Evolutionary conservation across 441 rosid genomes (phyloP).

Genomic region (Syzygium malaccense): DNA sequence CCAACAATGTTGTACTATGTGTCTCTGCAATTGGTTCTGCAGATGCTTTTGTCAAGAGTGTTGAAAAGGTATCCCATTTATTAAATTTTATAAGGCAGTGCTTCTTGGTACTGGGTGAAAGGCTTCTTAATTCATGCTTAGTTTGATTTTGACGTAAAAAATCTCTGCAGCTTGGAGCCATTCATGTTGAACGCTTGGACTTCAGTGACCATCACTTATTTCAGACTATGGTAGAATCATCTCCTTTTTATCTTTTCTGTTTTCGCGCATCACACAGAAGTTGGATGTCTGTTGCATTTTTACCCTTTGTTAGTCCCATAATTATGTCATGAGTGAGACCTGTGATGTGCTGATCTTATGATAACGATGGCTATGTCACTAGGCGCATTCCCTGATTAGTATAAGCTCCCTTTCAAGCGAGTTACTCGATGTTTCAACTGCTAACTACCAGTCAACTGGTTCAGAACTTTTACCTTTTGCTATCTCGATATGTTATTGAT

Average conservation of each 20-base stretch:
- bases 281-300: not conserved
- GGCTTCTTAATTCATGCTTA: not conserved
- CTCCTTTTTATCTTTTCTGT: not conserved
- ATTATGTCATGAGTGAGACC: not conserved
- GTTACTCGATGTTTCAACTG: not conserved
- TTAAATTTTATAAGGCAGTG: not conserved
- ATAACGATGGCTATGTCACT: not conserved
- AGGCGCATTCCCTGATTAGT: not conserved
- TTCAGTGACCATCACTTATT: constrained; percentile 71
- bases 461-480: not conserved
- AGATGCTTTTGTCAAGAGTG: constrained; percentile 47
- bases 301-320: not conserved
- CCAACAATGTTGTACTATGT: constrained; percentile 37
- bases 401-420: not conserved
- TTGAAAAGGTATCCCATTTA: constrained; percentile 33
- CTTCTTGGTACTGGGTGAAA: not conserved
- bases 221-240: constrained; percentile 31
- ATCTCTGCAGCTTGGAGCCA: constrained; percentile 55
- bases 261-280: not conserved
- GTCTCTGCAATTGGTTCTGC: constrained; percentile 81
- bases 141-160: not conserved
- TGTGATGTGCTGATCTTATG: not conserved
- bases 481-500: not conserved
- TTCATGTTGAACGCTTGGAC: constrained; percentile 50
- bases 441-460: not conserved